Conservation (phyloP, 805 yeast genomes). For the Yamadazyma sp. region DNA sequence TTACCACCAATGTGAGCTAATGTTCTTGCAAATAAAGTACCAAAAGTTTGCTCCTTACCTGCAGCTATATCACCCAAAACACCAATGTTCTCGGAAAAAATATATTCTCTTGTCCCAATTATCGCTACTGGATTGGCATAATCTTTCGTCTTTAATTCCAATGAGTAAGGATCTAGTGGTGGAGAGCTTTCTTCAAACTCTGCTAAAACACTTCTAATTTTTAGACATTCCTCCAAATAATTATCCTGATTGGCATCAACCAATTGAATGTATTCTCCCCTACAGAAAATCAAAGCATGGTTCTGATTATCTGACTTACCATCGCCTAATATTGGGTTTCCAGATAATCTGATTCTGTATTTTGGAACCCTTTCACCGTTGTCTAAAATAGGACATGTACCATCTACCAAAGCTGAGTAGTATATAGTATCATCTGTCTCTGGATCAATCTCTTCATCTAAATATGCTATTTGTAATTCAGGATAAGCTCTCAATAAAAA, state of each 20-base stretch:
- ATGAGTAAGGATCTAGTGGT: conserved; percentile 40
- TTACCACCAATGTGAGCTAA: conserved; percentile 93
- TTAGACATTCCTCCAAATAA: conserved; percentile 89
- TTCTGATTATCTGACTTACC: conserved; percentile 97
- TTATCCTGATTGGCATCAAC: conserved; percentile 97
- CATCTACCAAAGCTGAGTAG: conserved; percentile 77
- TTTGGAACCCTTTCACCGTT: conserved; percentile 35
- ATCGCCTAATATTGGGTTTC: conserved; percentile 93
- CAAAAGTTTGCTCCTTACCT: conserved; percentile 96
- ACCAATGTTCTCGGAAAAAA: conserved; percentile 90
- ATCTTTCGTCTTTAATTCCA: conserved; percentile 24
- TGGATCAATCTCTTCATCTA: conserved; percentile 87
- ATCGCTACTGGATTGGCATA: conserved; percentile 66
- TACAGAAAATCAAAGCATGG: conserved; percentile 76
- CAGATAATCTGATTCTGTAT: conserved; percentile 73
- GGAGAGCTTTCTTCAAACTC: conserved; percentile 83
- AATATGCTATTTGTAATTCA: conserved; percentile 61
- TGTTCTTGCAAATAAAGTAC: conserved; percentile 91
- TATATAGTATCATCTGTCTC: conserved; percentile 71
- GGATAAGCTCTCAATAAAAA: conserved; percentile 70
- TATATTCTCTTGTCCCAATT: conserved; percentile 92
- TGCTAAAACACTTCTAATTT: conserved; percentile 80
- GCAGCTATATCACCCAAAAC: conserved; percentile 95
- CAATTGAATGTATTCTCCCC: conserved; percentile 94
- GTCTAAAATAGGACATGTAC: conserved; percentile 65